These are phyloP conservation scores for Musa beccarii DNA, from an alignment of 176 grass and related monocot genomes.

Conservation along the genomic window DNA sequence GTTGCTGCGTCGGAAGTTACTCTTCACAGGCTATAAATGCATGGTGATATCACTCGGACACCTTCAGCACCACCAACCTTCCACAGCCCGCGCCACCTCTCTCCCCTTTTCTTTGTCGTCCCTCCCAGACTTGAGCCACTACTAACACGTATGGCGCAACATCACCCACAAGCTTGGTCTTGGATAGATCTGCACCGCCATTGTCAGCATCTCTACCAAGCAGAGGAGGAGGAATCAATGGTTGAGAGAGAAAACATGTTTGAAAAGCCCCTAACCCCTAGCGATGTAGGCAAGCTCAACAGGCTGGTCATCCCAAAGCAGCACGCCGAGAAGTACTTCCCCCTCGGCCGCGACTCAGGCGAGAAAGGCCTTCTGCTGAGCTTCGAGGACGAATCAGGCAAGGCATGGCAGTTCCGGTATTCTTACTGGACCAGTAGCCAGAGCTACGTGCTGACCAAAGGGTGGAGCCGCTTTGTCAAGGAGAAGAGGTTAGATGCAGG, in stretches of 20 bases:
- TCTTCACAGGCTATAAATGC: slow-evolving; percentile 15
- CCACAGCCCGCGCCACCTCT: not conserved
- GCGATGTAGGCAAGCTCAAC: slow-evolving; percentile 77
- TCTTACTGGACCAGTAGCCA: slow-evolving; percentile 23
- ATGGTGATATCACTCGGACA: not conserved
- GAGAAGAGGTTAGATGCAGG: slow-evolving; percentile 15
- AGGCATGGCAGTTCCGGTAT: slow-evolving; percentile 14
- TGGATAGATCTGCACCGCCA: slow-evolving; percentile 7
- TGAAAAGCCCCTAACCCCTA: slow-evolving; percentile 58
- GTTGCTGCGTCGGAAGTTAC: not conserved
- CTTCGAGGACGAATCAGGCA: slow-evolving; percentile 23
- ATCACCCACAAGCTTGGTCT: slow-evolving; percentile 9
- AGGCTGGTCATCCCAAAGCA: slow-evolving; percentile 75
- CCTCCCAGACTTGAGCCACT: too few relatives aligned
- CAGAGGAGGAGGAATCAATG: not conserved
- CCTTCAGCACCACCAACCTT: not conserved
- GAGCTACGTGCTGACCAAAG: slow-evolving; percentile 21
- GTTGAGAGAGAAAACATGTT: slow-evolving; percentile 51
- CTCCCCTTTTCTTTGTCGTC: not conserved
- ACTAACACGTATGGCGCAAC: not conserved
- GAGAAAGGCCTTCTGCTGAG: slow-evolving; percentile 20
- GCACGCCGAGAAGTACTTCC: slow-evolving; percentile 78
- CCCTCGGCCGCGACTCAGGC: slow-evolving; percentile 18
- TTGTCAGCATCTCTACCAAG: slow-evolving; percentile 1
- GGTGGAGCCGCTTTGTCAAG: slow-evolving; percentile 19